These are phyloP conservation scores for Lactarius akahatsu DNA, from an alignment of 768 basidiomycete genomes.

Conservation along the genomic window DNA sequence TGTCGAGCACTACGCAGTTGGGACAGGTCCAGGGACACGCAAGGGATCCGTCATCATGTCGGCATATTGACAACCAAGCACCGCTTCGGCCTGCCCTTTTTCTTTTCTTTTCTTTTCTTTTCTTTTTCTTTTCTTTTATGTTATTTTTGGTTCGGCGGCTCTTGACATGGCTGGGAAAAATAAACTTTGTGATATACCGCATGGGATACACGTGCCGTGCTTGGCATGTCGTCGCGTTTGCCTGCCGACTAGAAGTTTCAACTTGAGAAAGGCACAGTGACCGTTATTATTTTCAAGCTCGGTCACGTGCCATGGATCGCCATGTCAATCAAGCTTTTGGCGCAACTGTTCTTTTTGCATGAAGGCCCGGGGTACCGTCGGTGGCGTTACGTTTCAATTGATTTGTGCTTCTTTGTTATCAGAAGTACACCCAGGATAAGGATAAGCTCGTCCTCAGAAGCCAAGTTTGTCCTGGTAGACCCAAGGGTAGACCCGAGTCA, in stretches of 20 bases:
- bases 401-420: slow-evolving; percentile 9
- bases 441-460: not conserved
- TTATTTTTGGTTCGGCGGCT: not conserved
- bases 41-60: no score
- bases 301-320: slow-evolving; percentile 1
- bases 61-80: not conserved
- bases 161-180: not conserved
- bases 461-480: not conserved
- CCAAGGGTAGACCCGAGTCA: no score
- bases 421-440: not conserved
- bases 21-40: no score
- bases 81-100: not conserved
- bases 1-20: no score
- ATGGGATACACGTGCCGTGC: not conserved
- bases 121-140: not conserved
- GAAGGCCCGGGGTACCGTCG: not conserved
- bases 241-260: not conserved
- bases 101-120: not conserved
- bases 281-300: not conserved
- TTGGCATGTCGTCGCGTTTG: not conserved
- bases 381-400: not conserved
- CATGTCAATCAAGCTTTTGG: slow-evolving; percentile 13
- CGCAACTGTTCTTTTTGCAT: slow-evolving; percentile 4
- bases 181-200: no score
- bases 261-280: not conserved